Conservation (phyloP, 495 filamentous ascomycete genomes). For the Trichoderma orchidacearum region DNA sequence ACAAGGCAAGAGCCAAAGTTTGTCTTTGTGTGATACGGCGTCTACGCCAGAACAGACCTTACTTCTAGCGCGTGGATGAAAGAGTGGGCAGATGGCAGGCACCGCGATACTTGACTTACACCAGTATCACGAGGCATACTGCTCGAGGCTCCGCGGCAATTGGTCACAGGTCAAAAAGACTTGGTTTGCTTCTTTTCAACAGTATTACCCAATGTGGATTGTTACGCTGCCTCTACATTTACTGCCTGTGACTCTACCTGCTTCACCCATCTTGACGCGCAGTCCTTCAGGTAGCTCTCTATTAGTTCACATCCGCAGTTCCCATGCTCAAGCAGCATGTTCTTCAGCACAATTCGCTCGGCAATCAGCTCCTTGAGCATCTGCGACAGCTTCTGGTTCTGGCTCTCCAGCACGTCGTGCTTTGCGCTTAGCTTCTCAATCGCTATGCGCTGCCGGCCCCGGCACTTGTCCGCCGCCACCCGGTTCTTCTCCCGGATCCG, state of each 20-base stretch:
- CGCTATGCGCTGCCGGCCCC: slow-evolving; percentile 2
- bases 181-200: not conserved
- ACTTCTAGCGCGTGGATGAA: no score
- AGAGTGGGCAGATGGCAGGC: no score
- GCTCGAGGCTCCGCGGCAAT: no score
- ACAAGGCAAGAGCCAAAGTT: no score
- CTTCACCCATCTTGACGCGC: not conserved
- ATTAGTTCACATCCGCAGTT: slow-evolving; percentile 6
- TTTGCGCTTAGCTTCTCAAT: slow-evolving; percentile 1
- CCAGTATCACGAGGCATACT: no score
- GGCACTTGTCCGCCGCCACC: slow-evolving; percentile 6
- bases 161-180: no score
- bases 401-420: not conserved
- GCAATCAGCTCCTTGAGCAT: not conserved
- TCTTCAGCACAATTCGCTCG: slow-evolving; percentile 6
- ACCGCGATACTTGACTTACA: no score
- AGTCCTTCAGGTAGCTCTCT: slow-evolving; percentile 1
- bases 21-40: no score
- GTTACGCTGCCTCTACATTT: not conserved
- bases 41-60: no score
- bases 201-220: not conserved
- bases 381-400: slow-evolving; percentile 2
- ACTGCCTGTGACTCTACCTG: not conserved
- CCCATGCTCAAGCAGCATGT: slow-evolving; percentile 6
- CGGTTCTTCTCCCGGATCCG: slow-evolving; percentile 5